A percentile compares a stretch with the other conserved stretches of the same genome.
Evolutionary conservation across 768 basidiomycete species (phyloP).

Genomic region (Trametes punicea): DNA sequence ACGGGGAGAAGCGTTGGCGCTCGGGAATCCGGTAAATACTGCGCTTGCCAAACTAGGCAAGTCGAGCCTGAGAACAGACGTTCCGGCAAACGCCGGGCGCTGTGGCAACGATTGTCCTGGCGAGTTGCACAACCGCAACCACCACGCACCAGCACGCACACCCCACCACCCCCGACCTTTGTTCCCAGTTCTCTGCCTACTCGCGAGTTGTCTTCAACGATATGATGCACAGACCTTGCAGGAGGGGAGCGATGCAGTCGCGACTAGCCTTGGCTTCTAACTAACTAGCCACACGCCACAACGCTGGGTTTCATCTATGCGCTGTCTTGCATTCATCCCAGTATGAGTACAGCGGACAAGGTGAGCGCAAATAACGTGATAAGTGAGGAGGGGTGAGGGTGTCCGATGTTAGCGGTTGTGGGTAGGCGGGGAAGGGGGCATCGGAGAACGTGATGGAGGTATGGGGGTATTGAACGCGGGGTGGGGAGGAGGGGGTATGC

Average conservation of each 20-base stretch:
- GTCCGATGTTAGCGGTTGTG: not conserved
- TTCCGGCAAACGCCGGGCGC: constrained; percentile 2
- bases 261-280: not conserved
- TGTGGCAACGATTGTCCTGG: not conserved
- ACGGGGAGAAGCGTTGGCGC: too few relatives aligned
- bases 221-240: too few relatives aligned
- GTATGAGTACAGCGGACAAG: constrained; percentile 11
- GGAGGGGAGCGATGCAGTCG: too few relatives aligned
- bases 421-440: not conserved
- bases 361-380: constrained; percentile 23
- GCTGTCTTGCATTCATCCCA: constrained; percentile 15
- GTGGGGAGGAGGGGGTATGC: constrained; percentile 9
- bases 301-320: constrained; percentile 21
- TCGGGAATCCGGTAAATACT: too few relatives aligned
- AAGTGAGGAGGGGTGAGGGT: constrained; percentile 13
- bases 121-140: too few relatives aligned
- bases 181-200: not conserved
- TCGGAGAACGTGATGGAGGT: not conserved
- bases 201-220: too few relatives aligned
- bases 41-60: not conserved
- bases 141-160: too few relatives aligned
- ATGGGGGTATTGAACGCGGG: constrained; percentile 9
- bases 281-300: too few relatives aligned
- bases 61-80: not conserved
- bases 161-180: not conserved